Base-by-base conservation (phyloP, 2,329 filamentous ascomycete species). In the Fusarium pseudoanthophilum region DNA sequence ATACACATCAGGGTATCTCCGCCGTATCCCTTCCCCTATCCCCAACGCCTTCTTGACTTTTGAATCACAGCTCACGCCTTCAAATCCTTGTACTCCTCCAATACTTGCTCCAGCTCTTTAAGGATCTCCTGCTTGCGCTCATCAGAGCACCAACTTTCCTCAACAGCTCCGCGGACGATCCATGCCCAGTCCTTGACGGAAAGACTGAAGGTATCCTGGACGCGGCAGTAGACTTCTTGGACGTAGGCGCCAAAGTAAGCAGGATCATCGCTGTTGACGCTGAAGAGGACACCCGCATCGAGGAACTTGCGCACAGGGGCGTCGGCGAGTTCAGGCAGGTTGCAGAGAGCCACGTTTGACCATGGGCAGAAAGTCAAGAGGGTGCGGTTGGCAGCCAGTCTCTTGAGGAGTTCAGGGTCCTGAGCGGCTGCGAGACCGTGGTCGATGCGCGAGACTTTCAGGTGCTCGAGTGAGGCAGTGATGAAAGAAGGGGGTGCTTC, bases 221-320 rank as follows among this genome's bases (percentile, higher is more conserved):
- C 91, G 2, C 91, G 91, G 75, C 89, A 92, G 67, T 79, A 95
- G 74, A 94, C 94, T 75, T 93, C 91, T 58, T 92, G 83, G 60
- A 95, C 89, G 80, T 94, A 94, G 0, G 89, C 91, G 7, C 92
- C 92, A 82, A 95, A 95, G 78, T 93, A 93, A 16, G 91, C 91
- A 67, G 92, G 92, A 78, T 93, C 91, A 78, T 94, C 92, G 73
- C 90, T 92, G 81, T 94, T 94, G 79, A 94, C 89, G 63, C 89
- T 92, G 80, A 94, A 93, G 69, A 83, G 86, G 43, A 94, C 89
- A 1, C 90, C 89, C 11, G 83, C 83, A 45, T 92, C 87, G 26
- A 94, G 80, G 74, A 93, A 91, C 59, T 82, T 83, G 20, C 90
- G 84, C 67, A 94, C 86, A 0, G 92, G 92, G 16, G 85, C 84